Percentiles rank a stretch among this genome's conserved stretches.
Evolutionary conservation across 257 asterid species (phyloP).

Genomic region (Fraxinus americana): DNA sequence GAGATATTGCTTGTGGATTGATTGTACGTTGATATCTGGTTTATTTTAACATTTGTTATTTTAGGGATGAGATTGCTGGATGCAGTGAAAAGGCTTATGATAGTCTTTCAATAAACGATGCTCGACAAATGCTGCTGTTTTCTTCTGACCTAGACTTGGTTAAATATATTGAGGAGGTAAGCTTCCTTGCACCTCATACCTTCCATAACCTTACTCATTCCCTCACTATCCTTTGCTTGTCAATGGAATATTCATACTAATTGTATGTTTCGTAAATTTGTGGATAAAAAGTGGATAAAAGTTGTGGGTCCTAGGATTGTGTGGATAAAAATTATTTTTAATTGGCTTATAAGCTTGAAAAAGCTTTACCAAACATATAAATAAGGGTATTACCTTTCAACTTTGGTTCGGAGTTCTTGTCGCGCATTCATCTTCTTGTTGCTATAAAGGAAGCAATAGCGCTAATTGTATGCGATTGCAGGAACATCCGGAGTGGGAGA

Average conservation of each 20-base stretch:
- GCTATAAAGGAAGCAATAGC: neutral
- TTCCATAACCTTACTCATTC: neutral
- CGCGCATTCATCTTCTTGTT: no score
- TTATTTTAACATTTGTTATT: slow-evolving; percentile 22
- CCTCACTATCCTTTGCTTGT: neutral
- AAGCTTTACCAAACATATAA: no score
- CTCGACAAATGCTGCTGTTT: slow-evolving; percentile 65
- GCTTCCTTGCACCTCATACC: slow-evolving; percentile 4
- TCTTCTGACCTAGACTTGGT: slow-evolving; percentile 71
- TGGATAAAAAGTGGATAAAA: no score
- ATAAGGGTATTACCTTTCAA: neutral
- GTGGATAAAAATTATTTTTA: no score
- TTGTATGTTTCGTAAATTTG: neutral
- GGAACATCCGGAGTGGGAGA: slow-evolving; percentile 97
- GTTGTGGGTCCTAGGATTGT: no score
- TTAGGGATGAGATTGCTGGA: slow-evolving; percentile 95
- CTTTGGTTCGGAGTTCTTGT: neutral
- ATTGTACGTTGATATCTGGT: neutral
- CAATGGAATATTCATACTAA: neutral
- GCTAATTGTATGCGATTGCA: slow-evolving; percentile 37
- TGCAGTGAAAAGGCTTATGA: slow-evolving; percentile 95
- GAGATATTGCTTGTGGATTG: neutral
- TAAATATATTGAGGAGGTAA: slow-evolving; percentile 64
- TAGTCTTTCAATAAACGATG: slow-evolving; percentile 68
- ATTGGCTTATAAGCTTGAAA: no score